Conservation (phyloP, 768 basidiomycete species). For the Punctularia strigosozonata region DNA sequence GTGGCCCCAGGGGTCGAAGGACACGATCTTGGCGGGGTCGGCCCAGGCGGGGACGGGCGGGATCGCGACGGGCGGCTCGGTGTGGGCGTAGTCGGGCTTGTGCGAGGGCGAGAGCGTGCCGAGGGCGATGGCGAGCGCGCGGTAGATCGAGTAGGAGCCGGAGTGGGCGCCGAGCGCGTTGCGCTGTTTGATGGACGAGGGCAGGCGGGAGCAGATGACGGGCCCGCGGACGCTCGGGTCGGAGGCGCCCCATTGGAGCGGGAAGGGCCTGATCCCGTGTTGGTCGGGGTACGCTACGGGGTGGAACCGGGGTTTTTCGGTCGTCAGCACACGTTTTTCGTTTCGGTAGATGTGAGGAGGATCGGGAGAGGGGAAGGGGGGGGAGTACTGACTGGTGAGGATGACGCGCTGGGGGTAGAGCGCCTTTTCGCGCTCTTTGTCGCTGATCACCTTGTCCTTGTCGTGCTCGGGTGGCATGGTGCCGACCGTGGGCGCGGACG, state of each 20-base stretch:
- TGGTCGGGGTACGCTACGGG: conserved; percentile 77
- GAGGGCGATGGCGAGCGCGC: conserved; percentile 87
- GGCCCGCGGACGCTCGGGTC: conserved; percentile 65
- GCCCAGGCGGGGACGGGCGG: conserved; percentile 72
- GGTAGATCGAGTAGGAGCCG: conserved; percentile 91
- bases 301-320: too few relatives aligned
- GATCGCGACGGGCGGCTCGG: conserved; percentile 76
- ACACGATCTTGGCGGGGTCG: conserved; percentile 71
- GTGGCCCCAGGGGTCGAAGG: conserved; percentile 92
- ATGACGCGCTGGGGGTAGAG: conserved; percentile 78
- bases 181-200: conserved; percentile 74
- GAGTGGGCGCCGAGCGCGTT: conserved; percentile 93
- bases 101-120: conserved; percentile 67
- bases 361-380: conserved; percentile 1
- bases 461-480: not conserved
- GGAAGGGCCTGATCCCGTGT: conserved; percentile 72
- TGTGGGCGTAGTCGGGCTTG: conserved; percentile 72
- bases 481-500: not conserved
- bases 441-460: conserved; percentile 18
- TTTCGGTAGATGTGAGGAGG: conserved; percentile 2
- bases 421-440: conserved; percentile 60
- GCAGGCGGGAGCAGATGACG: conserved; percentile 78
- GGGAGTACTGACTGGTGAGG: conserved; percentile 58
- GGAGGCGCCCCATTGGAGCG: conserved; percentile 71
- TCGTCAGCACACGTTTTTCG: conserved; percentile 2